Evolutionary conservation across 176 grass and related monocot genomes (phyloP).

Genomic region (Eragrostis nindensis): DNA sequence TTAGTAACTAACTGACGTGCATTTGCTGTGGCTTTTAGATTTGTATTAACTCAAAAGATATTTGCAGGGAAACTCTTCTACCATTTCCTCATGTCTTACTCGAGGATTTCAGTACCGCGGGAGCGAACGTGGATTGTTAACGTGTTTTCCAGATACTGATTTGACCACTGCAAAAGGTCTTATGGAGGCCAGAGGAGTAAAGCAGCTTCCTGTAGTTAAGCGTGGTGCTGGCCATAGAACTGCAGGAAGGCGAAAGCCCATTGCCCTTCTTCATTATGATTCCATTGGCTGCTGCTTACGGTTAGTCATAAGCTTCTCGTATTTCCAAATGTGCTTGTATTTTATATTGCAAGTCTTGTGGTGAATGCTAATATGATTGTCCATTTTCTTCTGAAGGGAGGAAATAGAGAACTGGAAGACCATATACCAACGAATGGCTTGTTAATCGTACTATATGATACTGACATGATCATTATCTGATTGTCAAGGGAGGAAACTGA

Average conservation of each 20-base stretch:
- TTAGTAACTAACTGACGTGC: not conserved
- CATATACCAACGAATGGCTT: not conserved
- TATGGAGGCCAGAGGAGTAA: conserved; percentile 96
- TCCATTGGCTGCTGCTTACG: conserved; percentile 75
- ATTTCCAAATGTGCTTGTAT: conserved; percentile 24
- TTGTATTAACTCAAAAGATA: conserved; percentile 18
- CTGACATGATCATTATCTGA: conserved; percentile 10
- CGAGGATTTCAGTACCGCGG: conserved; percentile 73
- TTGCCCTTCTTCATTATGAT: conserved; percentile 89
- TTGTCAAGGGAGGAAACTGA: not conserved
- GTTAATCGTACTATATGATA: not conserved
- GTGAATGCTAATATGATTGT: conserved; percentile 14
- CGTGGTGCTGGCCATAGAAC: conserved; percentile 60
- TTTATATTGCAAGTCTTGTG: not conserved
- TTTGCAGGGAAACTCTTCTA: conserved; percentile 70
- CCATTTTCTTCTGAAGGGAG: not conserved
- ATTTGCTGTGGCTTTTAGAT: conserved; percentile 1
- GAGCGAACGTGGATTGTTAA: conserved; percentile 68
- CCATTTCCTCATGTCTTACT: conserved; percentile 67
- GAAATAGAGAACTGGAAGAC: conserved; percentile 10
- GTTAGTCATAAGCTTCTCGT: conserved; percentile 49
- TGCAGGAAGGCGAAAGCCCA: conserved; percentile 62
- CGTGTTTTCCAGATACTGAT: conserved; percentile 90
- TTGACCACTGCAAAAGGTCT: conserved; percentile 90
- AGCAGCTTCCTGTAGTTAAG: conserved; percentile 95